Base-by-base conservation (phyloP, 441 rosid genomes). In the Cnidoscolus chayamansa region DNA sequence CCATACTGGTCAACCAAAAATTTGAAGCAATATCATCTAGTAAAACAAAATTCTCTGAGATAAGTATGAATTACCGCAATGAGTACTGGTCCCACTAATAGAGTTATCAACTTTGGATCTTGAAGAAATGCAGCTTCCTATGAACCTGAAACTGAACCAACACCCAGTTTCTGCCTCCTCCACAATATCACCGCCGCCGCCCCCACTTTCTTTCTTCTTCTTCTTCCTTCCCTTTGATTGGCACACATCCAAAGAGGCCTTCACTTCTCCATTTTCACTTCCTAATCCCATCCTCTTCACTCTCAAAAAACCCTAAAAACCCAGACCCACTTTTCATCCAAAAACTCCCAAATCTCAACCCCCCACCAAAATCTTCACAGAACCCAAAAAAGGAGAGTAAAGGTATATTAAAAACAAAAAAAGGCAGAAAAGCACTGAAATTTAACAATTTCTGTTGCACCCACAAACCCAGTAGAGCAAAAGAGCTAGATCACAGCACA, bases 31-130 rank as follows among this genome's bases (percentile, higher is more conserved):
- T 0, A 55, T 57, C 25, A 43, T 19, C 56, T 16, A 66, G 51
- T 30, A 63, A 43, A 30, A 63, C 16, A 13, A 56, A 77, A 53
- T 51, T 43, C 13, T 3, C 19, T 73, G 31, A 58, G 61, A 69
- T 67, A 69, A 45, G 19, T 40, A 53, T 32, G 10, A 58, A 56
- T 85, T 89, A 94, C 99, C 96, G 71, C 64, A 87, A 78, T 78
- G 85, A 16, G 90, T 75, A 73, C 84, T 85, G 69, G 90, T 83
- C 77, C 86, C 88, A 75, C 91, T 85, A 68, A 82, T 81, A 81
- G 99, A 90, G 80, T 81, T 90, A 81, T 92, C 99, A 70, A 92
- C 96, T 80, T 94, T 92, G 86, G 99, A 82, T 83, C 93, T 89
- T 68, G 99, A 87, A 88, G 96, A 82, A 80, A 87, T 86, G 86